These are phyloP conservation scores for Cichorium intybus DNA, from an alignment of 140 eudicot species.

Conservation along the genomic window DNA sequence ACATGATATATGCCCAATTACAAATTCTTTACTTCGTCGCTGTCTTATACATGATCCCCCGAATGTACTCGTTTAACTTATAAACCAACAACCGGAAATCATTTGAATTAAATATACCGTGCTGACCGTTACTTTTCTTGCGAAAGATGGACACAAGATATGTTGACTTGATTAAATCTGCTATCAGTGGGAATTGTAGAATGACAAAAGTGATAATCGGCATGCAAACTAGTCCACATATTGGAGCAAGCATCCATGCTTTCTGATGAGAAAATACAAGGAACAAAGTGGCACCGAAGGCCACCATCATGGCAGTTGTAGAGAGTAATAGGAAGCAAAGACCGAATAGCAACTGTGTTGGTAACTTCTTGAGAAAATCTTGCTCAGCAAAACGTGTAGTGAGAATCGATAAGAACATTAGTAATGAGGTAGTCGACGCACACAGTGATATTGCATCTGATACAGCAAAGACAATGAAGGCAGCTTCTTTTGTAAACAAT, in stretches of 20 bases:
- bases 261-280: conserved; percentile 7
- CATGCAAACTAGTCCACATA: neutral
- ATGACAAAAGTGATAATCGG: conserved; percentile 1
- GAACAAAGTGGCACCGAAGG: conserved; percentile 10
- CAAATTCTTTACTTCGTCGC: no score
- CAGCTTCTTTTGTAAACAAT: neutral
- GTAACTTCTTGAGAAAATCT: conserved; percentile 2
- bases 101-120: no score
- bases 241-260: conserved; percentile 8
- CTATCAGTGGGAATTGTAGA: neutral
- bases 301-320: conserved; percentile 15
- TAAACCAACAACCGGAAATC: no score
- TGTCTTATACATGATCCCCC: no score
- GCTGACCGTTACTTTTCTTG: no score
- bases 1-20: no score
- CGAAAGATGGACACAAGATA: no score
- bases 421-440: neutral
- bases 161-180: no score
- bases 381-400: conserved; percentile 3
- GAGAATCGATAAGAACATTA: conserved; percentile 15
- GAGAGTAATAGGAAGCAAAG: neutral
- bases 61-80: no score
- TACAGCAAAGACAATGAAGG: conserved; percentile 4
- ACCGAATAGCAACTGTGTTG: conserved; percentile 1
- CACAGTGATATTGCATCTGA: conserved; percentile 4